These are phyloP conservation scores for Ganoderma resinaceum DNA, from an alignment of 1,284 basidiomycete species.

Conservation along the genomic window DNA sequence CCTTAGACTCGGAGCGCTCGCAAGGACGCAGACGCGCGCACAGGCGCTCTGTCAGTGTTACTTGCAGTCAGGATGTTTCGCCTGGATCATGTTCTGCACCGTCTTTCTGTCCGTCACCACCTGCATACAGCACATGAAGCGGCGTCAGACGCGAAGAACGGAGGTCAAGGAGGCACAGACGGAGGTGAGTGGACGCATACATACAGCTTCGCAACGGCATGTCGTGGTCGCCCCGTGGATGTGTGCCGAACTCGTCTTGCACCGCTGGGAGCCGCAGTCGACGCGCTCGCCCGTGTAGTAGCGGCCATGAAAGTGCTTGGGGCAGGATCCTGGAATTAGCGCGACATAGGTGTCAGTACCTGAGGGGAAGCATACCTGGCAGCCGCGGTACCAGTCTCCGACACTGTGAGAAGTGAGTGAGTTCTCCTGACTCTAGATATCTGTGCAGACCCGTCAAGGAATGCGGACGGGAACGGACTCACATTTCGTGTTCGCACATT, in stretches of 20 bases:
- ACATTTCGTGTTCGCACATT: slow-evolving; percentile 71
- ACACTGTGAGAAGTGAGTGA: slow-evolving; percentile 45
- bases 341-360: slow-evolving; percentile 3
- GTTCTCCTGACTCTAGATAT: slow-evolving; percentile 1
- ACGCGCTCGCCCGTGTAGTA: slow-evolving; percentile 63
- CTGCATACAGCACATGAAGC: slow-evolving; percentile 10
- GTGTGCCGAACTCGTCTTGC: slow-evolving; percentile 62
- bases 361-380: slow-evolving; percentile 50
- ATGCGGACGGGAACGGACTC: slow-evolving; percentile 33
- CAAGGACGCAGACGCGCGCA: not conserved
- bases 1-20: not conserved
- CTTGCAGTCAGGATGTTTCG: slow-evolving; percentile 30
- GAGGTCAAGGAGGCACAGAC: not conserved
- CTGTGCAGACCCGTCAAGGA: not conserved
- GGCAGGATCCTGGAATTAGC: slow-evolving; percentile 5
- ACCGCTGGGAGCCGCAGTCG: slow-evolving; percentile 58
- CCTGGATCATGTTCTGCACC: slow-evolving; percentile 35
- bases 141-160: not conserved
- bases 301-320: slow-evolving; percentile 66
- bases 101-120: slow-evolving; percentile 26
- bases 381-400: slow-evolving; percentile 68
- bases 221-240: slow-evolving; percentile 58
- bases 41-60: slow-evolving; percentile 9
- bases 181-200: slow-evolving; percentile 14
- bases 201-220: slow-evolving; percentile 52